phyloP scores from a whole-genome alignment of 176 grass and related monocot species.

The Cenchrus americanus region DNA sequence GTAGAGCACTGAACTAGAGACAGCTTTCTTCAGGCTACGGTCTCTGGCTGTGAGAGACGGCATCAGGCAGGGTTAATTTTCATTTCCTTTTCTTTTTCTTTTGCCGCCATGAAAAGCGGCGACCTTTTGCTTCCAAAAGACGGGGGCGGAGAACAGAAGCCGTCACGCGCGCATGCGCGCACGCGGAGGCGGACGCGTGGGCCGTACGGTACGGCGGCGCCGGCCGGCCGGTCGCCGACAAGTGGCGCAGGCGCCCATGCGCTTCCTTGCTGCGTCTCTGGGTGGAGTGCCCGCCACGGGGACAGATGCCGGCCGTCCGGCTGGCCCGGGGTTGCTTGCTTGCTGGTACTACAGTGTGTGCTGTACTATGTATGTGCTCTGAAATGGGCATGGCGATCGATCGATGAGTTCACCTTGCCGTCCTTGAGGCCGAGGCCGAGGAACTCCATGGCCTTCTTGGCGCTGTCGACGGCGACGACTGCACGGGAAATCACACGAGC shows the following conservation, averaged over 20 bases:
- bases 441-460: slow-evolving; percentile 90
- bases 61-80: background rate
- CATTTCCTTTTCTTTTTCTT: background rate
- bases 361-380: background rate
- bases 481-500: slow-evolving; percentile 25
- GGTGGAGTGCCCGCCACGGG: background rate
- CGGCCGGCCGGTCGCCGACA: slow-evolving; percentile 20
- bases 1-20: background rate
- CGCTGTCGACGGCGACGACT: slow-evolving; percentile 93
- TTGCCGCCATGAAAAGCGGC: slow-evolving; percentile 38
- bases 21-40: slow-evolving; percentile 24
- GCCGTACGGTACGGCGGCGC: slow-evolving; percentile 20
- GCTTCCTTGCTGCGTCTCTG: too few relatives aligned
- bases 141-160: slow-evolving; percentile 29
- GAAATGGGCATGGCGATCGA: background rate
- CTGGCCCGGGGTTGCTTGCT: background rate
- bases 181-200: background rate
- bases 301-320: background rate
- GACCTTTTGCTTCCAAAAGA: slow-evolving; percentile 47
- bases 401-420: slow-evolving; percentile 47
- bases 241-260: slow-evolving; percentile 35
- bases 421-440: slow-evolving; percentile 82
- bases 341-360: background rate
- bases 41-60: slow-evolving; percentile 5
- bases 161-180: slow-evolving; percentile 44